Percentiles rank a stretch among this genome's conserved stretches.
phyloP scores from a whole-genome alignment of 2,329 filamentous ascomycete species.

The Curvularia sp. region DNA sequence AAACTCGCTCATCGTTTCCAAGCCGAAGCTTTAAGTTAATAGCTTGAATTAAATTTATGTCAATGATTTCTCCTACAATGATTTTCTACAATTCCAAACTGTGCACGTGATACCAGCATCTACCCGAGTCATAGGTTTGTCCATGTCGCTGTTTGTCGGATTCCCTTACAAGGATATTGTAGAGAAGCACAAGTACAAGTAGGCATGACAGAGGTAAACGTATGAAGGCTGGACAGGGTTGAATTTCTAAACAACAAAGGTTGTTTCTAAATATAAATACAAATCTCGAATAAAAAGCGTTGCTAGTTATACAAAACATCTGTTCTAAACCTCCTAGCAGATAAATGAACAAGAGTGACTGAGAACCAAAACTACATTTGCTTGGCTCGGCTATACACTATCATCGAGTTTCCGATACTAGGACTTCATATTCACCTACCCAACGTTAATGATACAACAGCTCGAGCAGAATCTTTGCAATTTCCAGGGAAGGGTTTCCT shows the following conservation, averaged over 20 bases:
- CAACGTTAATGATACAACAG: neutral
- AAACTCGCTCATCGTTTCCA: slow-evolving; percentile 63
- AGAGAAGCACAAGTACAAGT: too few species aligned
- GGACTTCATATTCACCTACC: neutral
- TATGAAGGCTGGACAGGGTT: neutral
- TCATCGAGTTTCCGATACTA: neutral
- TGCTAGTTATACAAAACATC: neutral
- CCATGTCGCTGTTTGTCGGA: neutral
- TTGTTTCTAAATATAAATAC: neutral
- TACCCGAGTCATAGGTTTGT: neutral
- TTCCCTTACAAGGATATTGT: neutral
- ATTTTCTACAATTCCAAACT: neutral
- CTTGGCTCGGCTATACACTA: neutral
- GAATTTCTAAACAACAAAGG: neutral
- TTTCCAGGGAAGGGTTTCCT: neutral
- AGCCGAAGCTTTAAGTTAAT: slow-evolving; percentile 45
- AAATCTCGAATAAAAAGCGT: neutral
- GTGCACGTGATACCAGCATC: neutral
- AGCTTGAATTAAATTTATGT: neutral
- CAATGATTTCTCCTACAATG: neutral
- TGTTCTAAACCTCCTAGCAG: neutral
- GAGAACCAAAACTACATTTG: neutral
- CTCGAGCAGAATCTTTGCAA: neutral
- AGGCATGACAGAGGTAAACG: neutral
- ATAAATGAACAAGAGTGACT: neutral